phyloP scores from a whole-genome alignment of 2,329 filamentous ascomycete genomes.

The Xylariomycetidae sp. region DNA sequence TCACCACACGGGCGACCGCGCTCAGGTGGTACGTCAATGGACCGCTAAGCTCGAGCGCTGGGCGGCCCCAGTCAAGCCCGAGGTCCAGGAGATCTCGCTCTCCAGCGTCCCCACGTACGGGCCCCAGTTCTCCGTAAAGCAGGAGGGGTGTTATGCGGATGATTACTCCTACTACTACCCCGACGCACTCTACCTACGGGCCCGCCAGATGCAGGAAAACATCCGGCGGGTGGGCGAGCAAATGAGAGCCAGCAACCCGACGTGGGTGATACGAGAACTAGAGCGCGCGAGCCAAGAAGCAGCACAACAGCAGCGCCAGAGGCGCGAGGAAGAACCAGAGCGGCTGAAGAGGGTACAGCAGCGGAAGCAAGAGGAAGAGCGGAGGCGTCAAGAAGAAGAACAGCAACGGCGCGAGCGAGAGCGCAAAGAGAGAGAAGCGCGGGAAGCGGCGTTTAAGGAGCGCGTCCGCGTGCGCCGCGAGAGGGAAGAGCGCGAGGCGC shows the following conservation, averaged over 20 bases:
- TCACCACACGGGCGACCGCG: no score
- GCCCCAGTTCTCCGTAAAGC: no score
- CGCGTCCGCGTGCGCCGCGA: slow-evolving; percentile 5
- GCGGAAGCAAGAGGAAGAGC: slow-evolving; percentile 1
- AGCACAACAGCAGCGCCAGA: slow-evolving; percentile 4
- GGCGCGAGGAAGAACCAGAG: slow-evolving; percentile 5
- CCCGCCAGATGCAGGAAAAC: slow-evolving; percentile 1
- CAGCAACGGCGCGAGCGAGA: neutral
- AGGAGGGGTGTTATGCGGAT: no score
- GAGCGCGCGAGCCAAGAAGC: slow-evolving; percentile 1
- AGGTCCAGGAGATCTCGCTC: no score
- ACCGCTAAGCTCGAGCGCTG: slow-evolving; percentile 4
- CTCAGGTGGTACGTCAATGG: no score
- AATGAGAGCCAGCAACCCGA: slow-evolving; percentile 1
- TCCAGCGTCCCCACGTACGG: no score
- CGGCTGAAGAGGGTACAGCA: no score
- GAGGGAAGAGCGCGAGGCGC: slow-evolving; percentile 6
- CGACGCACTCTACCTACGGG: no score
- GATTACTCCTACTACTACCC: no score
- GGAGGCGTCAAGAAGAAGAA: slow-evolving; percentile 1
- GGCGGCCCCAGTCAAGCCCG: no score
- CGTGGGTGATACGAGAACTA: neutral
- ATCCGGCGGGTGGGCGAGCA: slow-evolving; percentile 2
- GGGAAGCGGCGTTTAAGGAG: slow-evolving; percentile 5
- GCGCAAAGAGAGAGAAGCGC: neutral